Percentiles rank a stretch among this genome's conserved stretches.
Conservation (phyloP, 2,329 filamentous ascomycete genomes). For the Elsinoe australis region DNA sequence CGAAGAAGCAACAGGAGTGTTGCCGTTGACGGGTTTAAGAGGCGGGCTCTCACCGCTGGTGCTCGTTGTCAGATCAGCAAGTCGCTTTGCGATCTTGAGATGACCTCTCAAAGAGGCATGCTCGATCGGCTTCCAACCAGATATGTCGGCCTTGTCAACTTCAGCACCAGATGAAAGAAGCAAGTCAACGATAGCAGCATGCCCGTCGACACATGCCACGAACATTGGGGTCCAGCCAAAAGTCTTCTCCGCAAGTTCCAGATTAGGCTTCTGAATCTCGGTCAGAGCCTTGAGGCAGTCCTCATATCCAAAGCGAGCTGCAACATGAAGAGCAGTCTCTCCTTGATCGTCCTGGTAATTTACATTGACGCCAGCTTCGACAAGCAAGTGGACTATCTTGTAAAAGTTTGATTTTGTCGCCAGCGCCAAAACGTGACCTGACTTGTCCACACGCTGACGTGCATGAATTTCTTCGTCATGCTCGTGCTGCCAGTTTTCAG, state of each 20-base stretch:
- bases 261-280: slow-evolving; percentile 62
- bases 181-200: slow-evolving; percentile 64
- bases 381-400: slow-evolving; percentile 75
- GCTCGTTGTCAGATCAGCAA: slow-evolving; percentile 51
- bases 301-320: slow-evolving; percentile 77
- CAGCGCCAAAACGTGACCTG: slow-evolving; percentile 77
- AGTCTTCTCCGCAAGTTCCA: slow-evolving; percentile 70
- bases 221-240: slow-evolving; percentile 96
- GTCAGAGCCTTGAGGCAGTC: slow-evolving; percentile 73
- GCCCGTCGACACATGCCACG: slow-evolving; percentile 83
- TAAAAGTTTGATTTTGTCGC: slow-evolving; percentile 83
- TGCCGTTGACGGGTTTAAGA: slow-evolving; percentile 20
- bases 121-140: slow-evolving; percentile 89
- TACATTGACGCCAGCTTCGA: slow-evolving; percentile 83
- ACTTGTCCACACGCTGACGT: slow-evolving; percentile 66
- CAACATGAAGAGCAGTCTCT: slow-evolving; percentile 86
- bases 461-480: slow-evolving; percentile 51
- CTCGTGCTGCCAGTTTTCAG: slow-evolving; percentile 66
- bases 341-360: slow-evolving; percentile 88
- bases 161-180: slow-evolving; percentile 73
- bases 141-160: slow-evolving; percentile 66
- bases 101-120: slow-evolving; percentile 88
- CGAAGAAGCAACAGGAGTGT: slow-evolving; percentile 42
- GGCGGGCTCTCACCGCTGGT: slow-evolving; percentile 27
- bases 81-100: slow-evolving; percentile 64